These are phyloP conservation scores for Thielaviopsis musarum DNA, from an alignment of 2,329 filamentous ascomycete species.

Conservation along the genomic window DNA sequence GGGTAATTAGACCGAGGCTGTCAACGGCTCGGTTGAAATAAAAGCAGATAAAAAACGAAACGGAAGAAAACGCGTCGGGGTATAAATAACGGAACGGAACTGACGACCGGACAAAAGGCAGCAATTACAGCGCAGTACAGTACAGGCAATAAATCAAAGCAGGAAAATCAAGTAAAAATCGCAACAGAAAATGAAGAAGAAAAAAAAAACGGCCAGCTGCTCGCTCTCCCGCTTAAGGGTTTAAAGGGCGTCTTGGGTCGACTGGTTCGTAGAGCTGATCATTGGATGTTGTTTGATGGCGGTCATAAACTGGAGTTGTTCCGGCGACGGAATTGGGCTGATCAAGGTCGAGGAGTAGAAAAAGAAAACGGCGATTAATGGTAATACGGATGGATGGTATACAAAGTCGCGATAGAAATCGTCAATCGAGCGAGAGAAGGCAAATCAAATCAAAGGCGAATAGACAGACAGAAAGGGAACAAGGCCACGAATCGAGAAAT, in stretches of 20 bases:
- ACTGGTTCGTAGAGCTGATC: conserved; percentile 33
- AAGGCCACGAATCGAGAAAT: neutral
- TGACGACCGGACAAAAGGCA: neutral
- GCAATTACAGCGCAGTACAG: neutral
- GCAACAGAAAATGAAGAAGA: neutral
- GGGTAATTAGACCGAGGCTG: neutral
- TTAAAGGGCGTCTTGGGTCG: conserved; percentile 51
- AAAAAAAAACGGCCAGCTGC: conserved; percentile 24
- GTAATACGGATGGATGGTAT: neutral
- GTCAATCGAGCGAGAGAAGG: neutral
- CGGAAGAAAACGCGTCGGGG: neutral
- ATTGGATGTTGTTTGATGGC: conserved; percentile 23
- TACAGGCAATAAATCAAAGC: neutral
- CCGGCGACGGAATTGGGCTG: conserved; percentile 24
- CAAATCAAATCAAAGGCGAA: neutral
- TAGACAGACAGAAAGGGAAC: neutral
- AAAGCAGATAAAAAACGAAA: neutral
- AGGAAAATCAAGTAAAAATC: neutral
- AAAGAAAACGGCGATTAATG: neutral
- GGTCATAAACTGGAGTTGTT: conserved; percentile 10
- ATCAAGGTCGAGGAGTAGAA: neutral
- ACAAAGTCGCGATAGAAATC: neutral
- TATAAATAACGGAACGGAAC: neutral
- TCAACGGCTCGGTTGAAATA: neutral
- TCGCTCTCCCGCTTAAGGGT: conserved; percentile 45